Conservation (phyloP, 169 alveolate genomes). For the Sarcocystis neurona region DNA sequence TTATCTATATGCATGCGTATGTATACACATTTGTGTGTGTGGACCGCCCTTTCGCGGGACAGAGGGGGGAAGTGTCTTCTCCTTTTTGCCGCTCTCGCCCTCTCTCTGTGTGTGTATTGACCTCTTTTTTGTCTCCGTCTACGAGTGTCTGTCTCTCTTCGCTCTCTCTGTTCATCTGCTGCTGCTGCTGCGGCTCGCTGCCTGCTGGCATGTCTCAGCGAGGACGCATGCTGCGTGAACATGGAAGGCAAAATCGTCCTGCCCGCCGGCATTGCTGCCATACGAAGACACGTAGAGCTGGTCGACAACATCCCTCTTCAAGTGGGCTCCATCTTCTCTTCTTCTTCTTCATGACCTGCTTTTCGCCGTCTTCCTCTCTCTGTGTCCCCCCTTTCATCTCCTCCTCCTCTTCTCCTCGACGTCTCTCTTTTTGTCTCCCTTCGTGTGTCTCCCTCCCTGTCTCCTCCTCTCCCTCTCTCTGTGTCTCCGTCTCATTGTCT, state of each 20-base stretch:
- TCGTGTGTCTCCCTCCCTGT: neutral
- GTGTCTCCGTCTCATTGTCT: neutral
- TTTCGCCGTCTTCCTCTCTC: neutral
- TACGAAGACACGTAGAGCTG: constrained; percentile 67
- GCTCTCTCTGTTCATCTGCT: too few species aligned
- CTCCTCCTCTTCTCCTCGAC: neutral
- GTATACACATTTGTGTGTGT: too few species aligned
- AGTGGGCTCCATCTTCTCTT: neutral
- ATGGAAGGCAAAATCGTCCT: constrained; percentile 69
- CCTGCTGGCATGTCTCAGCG: neutral
- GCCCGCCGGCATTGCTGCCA: constrained; percentile 71
- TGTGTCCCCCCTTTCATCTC: neutral
- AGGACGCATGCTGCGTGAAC: constrained; percentile 29
- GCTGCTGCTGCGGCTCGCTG: too few species aligned
- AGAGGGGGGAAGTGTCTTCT: neutral
- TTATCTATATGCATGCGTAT: too few species aligned
- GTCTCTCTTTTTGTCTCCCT: neutral
- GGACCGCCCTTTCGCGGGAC: too few species aligned
- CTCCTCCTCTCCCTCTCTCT: neutral
- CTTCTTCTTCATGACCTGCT: constrained; percentile 16
- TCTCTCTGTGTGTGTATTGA: neutral
- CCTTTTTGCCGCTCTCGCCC: neutral
- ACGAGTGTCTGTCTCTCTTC: neutral
- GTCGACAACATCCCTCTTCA: neutral
- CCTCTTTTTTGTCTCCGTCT: neutral